phyloP scores from a whole-genome alignment of 306 rosid genomes.

The Lathyrus oleraceus region DNA sequence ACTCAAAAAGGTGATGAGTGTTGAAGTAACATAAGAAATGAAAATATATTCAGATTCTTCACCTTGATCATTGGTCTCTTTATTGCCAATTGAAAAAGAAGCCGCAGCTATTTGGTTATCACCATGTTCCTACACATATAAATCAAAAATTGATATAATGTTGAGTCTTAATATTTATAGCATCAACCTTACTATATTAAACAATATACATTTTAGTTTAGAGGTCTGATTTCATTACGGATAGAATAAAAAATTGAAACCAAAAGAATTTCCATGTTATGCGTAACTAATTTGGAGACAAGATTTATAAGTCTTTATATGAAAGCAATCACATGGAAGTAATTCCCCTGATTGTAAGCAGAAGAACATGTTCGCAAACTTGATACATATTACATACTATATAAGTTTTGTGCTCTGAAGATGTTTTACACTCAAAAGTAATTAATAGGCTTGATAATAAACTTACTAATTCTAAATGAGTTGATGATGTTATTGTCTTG shows the following conservation, averaged over 20 bases:
- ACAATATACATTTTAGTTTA: too few species aligned
- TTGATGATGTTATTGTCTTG: neutral
- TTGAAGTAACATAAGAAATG: neutral
- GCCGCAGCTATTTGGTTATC: neutral
- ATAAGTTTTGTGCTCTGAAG: neutral
- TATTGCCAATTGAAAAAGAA: neutral
- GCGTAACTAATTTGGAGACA: too few species aligned
- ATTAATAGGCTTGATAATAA: neutral
- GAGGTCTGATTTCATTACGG: neutral
- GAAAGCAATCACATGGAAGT: too few species aligned
- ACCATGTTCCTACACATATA: neutral
- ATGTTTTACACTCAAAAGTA: neutral
- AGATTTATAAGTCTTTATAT: too few species aligned
- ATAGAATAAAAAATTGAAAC: neutral
- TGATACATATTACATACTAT: too few species aligned
- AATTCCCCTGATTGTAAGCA: too few species aligned
- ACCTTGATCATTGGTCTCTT: neutral
- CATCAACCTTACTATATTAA: too few species aligned
- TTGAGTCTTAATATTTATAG: too few species aligned
- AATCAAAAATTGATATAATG: too few species aligned
- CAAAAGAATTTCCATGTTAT: too few species aligned
- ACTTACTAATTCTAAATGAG: neutral
- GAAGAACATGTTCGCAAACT: too few species aligned
- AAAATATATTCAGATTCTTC: neutral
- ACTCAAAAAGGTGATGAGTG: neutral